Conservation (phyloP, 345 rosid species). For the Corchorus olitorius region DNA sequence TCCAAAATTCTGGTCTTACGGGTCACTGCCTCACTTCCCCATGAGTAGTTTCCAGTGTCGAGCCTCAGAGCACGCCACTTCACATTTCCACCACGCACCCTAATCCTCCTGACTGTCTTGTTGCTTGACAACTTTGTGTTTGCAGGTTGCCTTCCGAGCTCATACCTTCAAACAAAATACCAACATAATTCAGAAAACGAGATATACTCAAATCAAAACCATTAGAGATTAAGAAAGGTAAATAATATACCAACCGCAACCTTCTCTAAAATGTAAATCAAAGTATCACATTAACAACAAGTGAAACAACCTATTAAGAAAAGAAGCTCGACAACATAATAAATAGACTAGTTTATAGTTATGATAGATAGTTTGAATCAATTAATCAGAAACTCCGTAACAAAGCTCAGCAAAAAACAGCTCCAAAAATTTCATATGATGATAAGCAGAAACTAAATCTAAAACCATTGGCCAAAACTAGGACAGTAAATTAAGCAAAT, state of each 20-base stretch:
- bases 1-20: slow-evolving; percentile 84
- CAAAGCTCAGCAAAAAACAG: not conserved
- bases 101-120: slow-evolving; percentile 81
- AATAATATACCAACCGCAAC: not conserved
- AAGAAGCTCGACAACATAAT: not conserved
- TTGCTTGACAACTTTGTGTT: slow-evolving; percentile 82
- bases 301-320: not conserved
- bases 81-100: slow-evolving; percentile 86
- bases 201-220: not conserved
- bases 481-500: not conserved
- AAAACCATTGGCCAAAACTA: not conserved
- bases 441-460: not conserved
- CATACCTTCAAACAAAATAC: slow-evolving; percentile 50
- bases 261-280: not conserved
- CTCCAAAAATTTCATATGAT: not conserved
- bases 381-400: not conserved
- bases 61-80: slow-evolving; percentile 91
- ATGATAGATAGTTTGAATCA: not conserved
- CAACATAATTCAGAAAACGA: not conserved
- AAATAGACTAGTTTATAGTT: not conserved
- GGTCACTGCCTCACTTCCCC: slow-evolving; percentile 91
- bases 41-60: slow-evolving; percentile 82
- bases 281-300: not conserved
- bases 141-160: slow-evolving; percentile 87
- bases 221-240: not conserved